Conservation (phyloP, 108 stramenopile genomes). For the Cylindrotheca fusiformis region DNA sequence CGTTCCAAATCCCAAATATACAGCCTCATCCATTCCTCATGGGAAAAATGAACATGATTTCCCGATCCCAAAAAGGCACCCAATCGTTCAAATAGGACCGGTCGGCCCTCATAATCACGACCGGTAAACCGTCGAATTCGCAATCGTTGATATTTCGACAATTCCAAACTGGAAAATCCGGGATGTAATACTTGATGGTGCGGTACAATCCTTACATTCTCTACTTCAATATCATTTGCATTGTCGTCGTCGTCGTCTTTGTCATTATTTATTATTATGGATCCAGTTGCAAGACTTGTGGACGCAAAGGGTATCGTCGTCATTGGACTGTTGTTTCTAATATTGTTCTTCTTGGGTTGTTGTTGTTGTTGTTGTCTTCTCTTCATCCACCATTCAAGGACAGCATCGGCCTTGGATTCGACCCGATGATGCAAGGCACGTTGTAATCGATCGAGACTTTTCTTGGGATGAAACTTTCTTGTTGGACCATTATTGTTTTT, state of each 20-base stretch:
- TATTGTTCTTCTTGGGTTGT: no score
- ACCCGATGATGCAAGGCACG: not conserved
- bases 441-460: not conserved
- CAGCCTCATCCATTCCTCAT: not conserved
- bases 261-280: not conserved
- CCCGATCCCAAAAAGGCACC: not conserved
- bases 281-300: not conserved
- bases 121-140: not conserved
- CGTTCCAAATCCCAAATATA: constrained; percentile 1
- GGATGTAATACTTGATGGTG: not conserved
- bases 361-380: not conserved
- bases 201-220: not conserved
- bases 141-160: not conserved
- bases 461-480: not conserved
- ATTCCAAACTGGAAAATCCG: not conserved
- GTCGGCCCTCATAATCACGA: not conserved
- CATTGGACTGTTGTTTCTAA: no score
- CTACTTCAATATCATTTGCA: not conserved
- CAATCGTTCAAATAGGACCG: not conserved
- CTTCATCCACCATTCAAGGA: not conserved
- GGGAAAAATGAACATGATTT: not conserved
- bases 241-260: no score
- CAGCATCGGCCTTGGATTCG: not conserved
- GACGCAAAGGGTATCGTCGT: no score
- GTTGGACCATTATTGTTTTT: no score